A percentile compares a stretch with the other conserved stretches of the same genome.
Evolutionary conservation across 2,329 filamentous ascomycete genomes (phyloP).

Genomic region (Cytospora piceicola): DNA sequence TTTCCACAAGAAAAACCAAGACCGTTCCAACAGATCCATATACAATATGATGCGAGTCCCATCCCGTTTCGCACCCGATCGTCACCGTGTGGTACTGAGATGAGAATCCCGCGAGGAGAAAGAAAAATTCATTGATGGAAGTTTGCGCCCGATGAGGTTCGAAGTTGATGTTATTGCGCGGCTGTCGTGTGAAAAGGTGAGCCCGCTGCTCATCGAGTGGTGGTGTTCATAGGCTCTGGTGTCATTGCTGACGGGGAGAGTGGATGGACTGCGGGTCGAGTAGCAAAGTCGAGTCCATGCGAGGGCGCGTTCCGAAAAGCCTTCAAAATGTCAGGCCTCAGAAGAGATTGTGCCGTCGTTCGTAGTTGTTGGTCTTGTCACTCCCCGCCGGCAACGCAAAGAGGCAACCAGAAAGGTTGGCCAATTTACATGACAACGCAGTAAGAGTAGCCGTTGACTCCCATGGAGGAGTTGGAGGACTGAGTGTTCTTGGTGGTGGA

Average conservation of each 20-base stretch:
- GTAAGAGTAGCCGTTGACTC: conserved; percentile 37
- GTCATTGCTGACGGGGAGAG: background rate
- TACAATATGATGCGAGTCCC: background rate
- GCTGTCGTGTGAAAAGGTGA: conserved; percentile 4
- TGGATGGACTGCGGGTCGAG: background rate
- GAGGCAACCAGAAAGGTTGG: background rate
- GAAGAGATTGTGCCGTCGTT: conserved; percentile 14
- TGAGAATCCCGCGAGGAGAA: background rate
- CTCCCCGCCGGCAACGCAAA: conserved; percentile 19
- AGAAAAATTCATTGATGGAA: background rate
- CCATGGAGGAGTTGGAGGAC: conserved; percentile 37
- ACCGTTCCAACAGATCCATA: conserved; percentile 8
- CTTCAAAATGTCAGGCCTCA: background rate
- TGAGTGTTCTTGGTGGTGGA: conserved; percentile 37
- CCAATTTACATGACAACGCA: conserved; percentile 42
- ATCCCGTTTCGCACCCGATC: background rate
- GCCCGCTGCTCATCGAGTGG: background rate
- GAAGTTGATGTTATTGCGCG: background rate
- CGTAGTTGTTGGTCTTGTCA: background rate
- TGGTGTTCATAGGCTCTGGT: background rate
- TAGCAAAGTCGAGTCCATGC: background rate
- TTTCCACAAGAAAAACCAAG: background rate
- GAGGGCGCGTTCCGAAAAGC: background rate
- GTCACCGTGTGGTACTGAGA: conserved; percentile 16
- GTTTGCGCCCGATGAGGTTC: background rate